Conservation (phyloP, 345 rosid genomes). For the Brassica juncea region DNA sequence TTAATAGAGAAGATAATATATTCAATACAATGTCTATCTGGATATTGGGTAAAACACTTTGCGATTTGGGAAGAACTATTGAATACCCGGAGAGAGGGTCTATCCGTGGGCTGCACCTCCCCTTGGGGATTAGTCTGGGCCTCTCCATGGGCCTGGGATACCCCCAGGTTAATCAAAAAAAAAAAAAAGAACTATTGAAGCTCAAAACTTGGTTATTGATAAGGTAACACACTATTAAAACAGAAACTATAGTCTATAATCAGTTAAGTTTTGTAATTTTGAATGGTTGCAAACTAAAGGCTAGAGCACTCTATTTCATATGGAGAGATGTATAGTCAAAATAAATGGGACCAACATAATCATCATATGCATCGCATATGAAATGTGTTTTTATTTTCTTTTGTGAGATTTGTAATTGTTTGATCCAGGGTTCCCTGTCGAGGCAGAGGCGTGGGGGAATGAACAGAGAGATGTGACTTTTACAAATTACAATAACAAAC, state of each 20-base stretch:
- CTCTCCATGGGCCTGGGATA: too few species aligned
- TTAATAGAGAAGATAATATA: background rate
- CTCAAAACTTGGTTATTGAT: background rate
- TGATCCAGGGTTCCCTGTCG: constrained; percentile 28
- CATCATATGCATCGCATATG: constrained; percentile 18
- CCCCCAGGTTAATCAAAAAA: too few species aligned
- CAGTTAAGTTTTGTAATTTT: background rate
- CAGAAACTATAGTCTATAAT: background rate
- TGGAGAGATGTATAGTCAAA: constrained; percentile 12
- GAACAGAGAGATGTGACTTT: constrained; percentile 39
- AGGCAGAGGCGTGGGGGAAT: constrained; percentile 48
- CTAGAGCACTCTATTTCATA: constrained; percentile 1
- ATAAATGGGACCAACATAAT: constrained; percentile 30
- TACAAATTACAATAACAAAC: constrained; percentile 35
- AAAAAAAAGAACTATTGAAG: background rate
- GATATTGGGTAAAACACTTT: background rate
- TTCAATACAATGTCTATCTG: background rate
- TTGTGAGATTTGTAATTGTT: constrained; percentile 22
- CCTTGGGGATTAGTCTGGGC: too few species aligned
- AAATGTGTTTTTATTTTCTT: background rate
- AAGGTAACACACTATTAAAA: background rate
- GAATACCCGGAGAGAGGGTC: background rate
- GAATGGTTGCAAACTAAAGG: constrained; percentile 13
- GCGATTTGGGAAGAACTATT: background rate
- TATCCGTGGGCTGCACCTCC: too few species aligned